phyloP scores from a whole-genome alignment of 306 rosid species.

The Acacia confusa region DNA sequence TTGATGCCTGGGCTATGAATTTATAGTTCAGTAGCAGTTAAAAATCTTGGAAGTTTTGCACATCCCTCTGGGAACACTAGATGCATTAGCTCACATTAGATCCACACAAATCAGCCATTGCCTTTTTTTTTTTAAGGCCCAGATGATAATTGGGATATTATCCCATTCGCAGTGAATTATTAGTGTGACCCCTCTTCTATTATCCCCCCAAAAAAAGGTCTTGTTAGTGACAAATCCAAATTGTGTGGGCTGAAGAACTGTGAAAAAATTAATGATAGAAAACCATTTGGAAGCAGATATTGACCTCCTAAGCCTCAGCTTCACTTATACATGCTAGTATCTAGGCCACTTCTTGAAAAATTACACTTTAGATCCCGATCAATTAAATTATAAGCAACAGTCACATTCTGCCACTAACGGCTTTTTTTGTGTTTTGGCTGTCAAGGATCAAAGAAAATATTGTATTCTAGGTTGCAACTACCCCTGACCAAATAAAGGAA shows the following conservation, averaged over 20 bases:
- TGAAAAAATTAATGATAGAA: slow-evolving; percentile 5
- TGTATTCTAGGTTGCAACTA: too few relatives aligned
- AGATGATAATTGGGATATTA: too few relatives aligned
- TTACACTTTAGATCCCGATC: slow-evolving; percentile 1
- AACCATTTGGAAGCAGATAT: slow-evolving; percentile 13
- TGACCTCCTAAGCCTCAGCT: slow-evolving; percentile 18
- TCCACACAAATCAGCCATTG: too few relatives aligned
- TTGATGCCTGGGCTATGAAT: background rate
- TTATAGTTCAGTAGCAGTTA: background rate
- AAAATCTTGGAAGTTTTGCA: background rate
- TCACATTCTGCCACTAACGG: slow-evolving; percentile 20
- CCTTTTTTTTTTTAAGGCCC: too few relatives aligned
- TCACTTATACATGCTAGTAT: background rate
- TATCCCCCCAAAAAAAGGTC: too few relatives aligned
- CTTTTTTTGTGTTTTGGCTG: slow-evolving; percentile 19
- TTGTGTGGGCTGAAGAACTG: background rate
- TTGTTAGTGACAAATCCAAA: background rate
- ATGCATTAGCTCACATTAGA: too few relatives aligned
- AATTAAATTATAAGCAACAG: slow-evolving; percentile 15
- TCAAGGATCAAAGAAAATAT: too few relatives aligned
- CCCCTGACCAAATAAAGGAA: too few relatives aligned
- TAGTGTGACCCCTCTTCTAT: too few relatives aligned
- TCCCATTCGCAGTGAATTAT: too few relatives aligned
- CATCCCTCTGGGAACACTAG: background rate
- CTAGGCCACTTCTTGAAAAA: slow-evolving; percentile 3